A percentile compares a stretch with the other conserved stretches of the same genome.
Conservation (phyloP, 2,329 filamentous ascomycete species). For the Diatrype stigma region DNA sequence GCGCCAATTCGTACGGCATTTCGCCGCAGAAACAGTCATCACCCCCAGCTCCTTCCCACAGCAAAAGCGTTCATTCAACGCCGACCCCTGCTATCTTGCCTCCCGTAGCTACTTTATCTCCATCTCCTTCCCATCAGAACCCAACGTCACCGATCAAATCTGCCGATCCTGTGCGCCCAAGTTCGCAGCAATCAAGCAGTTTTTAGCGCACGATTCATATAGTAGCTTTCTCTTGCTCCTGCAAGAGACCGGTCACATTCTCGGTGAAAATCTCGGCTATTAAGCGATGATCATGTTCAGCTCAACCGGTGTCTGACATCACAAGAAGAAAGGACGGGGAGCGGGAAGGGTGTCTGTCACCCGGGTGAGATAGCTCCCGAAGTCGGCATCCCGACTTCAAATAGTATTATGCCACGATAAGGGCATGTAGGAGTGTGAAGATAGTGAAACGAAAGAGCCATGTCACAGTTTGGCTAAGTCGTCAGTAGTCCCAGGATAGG, state of each 20-base stretch:
- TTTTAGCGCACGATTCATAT: slow-evolving; percentile 1
- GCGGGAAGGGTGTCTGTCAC: too few species aligned
- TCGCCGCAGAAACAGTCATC: slow-evolving; percentile 52
- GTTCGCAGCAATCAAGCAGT: slow-evolving; percentile 19
- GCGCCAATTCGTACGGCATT: slow-evolving; percentile 47
- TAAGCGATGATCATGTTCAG: not conserved
- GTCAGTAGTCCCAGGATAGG: not conserved
- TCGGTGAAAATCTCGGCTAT: not conserved
- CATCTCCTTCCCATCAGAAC: slow-evolving; percentile 53
- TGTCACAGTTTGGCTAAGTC: not conserved
- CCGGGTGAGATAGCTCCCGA: not conserved
- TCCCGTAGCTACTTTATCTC: slow-evolving; percentile 53
- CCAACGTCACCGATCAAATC: slow-evolving; percentile 59
- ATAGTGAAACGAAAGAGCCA: not conserved
- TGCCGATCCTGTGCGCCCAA: slow-evolving; percentile 27
- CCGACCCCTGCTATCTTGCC: slow-evolving; percentile 47
- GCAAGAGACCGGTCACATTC: slow-evolving; percentile 4
- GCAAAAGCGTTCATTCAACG: slow-evolving; percentile 23
- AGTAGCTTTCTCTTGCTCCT: too few species aligned
- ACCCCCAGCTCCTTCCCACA: slow-evolving; percentile 27
- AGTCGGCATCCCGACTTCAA: not conserved
- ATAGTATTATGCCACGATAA: not conserved
- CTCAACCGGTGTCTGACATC: not conserved
- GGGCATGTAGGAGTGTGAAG: not conserved
- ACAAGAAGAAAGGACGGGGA: too few species aligned